Evolutionary conservation across 495 filamentous ascomycete species (phyloP).

Genomic region (Chaetomium tenue): DNA sequence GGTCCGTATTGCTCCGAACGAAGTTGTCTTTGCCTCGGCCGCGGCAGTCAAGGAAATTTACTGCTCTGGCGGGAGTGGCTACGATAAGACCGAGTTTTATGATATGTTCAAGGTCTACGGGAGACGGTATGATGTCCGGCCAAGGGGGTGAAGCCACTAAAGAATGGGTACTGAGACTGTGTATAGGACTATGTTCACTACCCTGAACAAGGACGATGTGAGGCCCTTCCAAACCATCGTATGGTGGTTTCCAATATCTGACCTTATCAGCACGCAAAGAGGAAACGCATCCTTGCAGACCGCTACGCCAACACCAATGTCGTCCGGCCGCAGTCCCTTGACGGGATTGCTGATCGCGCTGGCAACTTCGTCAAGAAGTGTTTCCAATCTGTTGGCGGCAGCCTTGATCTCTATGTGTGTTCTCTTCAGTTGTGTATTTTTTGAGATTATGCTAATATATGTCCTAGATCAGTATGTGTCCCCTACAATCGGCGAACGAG

Average conservation of each 20-base stretch:
- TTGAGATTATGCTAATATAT: background rate
- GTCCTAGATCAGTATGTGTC: slow-evolving; percentile 27
- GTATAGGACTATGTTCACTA: slow-evolving; percentile 60
- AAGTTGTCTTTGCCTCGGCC: slow-evolving; percentile 59
- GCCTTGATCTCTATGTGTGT: slow-evolving; percentile 59
- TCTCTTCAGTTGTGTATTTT: background rate
- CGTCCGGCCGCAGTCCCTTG: slow-evolving; percentile 50
- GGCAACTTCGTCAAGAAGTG: slow-evolving; percentile 53
- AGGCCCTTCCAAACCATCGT: slow-evolving; percentile 10
- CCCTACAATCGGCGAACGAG: background rate
- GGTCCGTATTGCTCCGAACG: slow-evolving; percentile 58
- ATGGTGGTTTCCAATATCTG: background rate
- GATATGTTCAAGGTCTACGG: slow-evolving; percentile 59
- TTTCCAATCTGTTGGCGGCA: slow-evolving; percentile 38
- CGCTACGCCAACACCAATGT: slow-evolving; percentile 67
- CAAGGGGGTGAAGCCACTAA: no score
- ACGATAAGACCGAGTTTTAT: slow-evolving; percentile 68
- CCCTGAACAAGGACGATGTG: slow-evolving; percentile 54
- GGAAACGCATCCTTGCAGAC: slow-evolving; percentile 60
- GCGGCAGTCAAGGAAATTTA: slow-evolving; percentile 66
- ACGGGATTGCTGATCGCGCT: slow-evolving; percentile 55
- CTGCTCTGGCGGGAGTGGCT: slow-evolving; percentile 61
- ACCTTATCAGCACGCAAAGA: slow-evolving; percentile 52
- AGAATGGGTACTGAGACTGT: background rate
- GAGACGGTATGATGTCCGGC: slow-evolving; percentile 40